Base-by-base conservation (phyloP, 2,329 filamentous ascomycete species). In the Ilyonectria robusta region DNA sequence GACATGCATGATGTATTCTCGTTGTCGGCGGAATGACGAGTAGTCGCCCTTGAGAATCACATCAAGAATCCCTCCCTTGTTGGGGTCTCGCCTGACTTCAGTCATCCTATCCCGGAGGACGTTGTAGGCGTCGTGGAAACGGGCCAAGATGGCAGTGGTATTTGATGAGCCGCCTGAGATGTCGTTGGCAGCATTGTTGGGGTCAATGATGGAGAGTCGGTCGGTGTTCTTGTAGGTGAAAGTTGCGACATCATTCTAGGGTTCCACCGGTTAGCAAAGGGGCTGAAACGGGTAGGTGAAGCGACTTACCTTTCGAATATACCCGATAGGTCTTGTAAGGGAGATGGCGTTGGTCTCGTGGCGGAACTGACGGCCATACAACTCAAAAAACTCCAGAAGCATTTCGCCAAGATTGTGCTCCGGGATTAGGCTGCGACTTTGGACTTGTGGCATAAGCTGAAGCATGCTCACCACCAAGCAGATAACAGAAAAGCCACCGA, bases 401-500 rank as follows among this genome's bases (percentile, higher is more conserved):
- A 97, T 84, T 72, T 94, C 89, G 13, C 94, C 95, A 1, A 97
- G 87, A 72, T 97, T 91, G 55, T 91, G 86, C 42, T 90, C 85
- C 1, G 87, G 84, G 5, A 86, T 77, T 75, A 92, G 83, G 65
- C 84, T 87, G 29, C 86, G 81, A 68, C 87, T 89, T 72, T 93
- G 89, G 1, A 91, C 84, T 68, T 91, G 87, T 10, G 94, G 93
- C 84, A 94, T 89, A 70, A 93, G 85, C 78, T 97, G 93, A 53
- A 98, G 83, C 80, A 97, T 90, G 83, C 93, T 96, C 65, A 96
- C 93, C 6, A 98, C 93, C 69, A 99, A 86, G 83, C 96, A 99
- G 62, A 95, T 98, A 70, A 97, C 92, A 1, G 94, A 94, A 78
- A 98, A 98, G 3, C 96, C 96, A 60, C 96, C 96, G 59, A 99